These are phyloP conservation scores for Echium plantagineum DNA, from an alignment of 257 asterid genomes.

Conservation along the genomic window DNA sequence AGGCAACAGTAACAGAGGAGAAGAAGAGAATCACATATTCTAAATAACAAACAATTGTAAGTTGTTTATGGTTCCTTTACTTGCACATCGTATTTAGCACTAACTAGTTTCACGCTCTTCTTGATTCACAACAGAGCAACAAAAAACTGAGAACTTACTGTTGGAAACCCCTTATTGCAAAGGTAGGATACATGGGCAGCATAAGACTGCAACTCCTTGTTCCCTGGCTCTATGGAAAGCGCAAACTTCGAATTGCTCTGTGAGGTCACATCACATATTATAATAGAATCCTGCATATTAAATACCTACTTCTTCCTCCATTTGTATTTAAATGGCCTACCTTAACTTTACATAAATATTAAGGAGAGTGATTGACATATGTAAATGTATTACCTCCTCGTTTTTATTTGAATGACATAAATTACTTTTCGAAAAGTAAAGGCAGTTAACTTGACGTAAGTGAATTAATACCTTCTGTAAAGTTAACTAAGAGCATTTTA, in stretches of 20 bases:
- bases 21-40: background rate
- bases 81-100: background rate
- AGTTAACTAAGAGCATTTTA: too few relatives aligned
- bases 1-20: background rate
- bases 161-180: conserved; percentile 69
- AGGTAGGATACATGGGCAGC: conserved; percentile 54
- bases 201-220: conserved; percentile 58
- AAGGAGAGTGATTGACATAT: background rate
- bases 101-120: background rate
- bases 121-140: background rate
- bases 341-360: too few relatives aligned
- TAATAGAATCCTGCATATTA: background rate
- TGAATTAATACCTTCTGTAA: too few relatives aligned
- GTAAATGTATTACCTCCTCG: too few relatives aligned
- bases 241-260: conserved; percentile 98
- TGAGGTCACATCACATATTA: conserved; percentile 11
- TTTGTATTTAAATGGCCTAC: too few relatives aligned
- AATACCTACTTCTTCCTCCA: background rate
- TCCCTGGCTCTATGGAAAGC: conserved; percentile 70
- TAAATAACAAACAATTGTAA: too few relatives aligned
- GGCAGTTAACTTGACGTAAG: too few relatives aligned
- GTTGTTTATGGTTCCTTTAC: background rate
- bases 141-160: conserved; percentile 34
- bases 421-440: too few relatives aligned
- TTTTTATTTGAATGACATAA: too few relatives aligned